phyloP scores from a whole-genome alignment of 768 basidiomycete species.

The Leccinellum albellum region DNA sequence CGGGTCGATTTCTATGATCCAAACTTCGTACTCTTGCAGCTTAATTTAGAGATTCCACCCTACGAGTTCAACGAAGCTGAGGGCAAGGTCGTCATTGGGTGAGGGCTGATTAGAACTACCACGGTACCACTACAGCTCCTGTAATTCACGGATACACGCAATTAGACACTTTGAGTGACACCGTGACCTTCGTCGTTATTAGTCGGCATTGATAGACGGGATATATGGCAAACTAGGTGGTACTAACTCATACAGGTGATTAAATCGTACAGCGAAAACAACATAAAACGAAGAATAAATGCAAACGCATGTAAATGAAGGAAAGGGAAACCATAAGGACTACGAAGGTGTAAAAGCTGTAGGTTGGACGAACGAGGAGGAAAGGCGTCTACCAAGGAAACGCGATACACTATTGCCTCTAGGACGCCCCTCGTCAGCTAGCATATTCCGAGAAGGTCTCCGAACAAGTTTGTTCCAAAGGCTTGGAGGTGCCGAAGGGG shows the following conservation, averaged over 20 bases:
- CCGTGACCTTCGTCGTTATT: background rate
- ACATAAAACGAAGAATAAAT: background rate
- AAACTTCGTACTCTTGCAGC: conserved; percentile 38
- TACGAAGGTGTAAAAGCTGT: conserved; percentile 3
- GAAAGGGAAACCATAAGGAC: background rate
- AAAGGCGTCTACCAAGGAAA: conserved; percentile 15
- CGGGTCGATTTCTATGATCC: background rate
- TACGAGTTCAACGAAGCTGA: conserved; percentile 88
- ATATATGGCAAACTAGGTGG: background rate
- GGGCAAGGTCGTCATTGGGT: conserved; percentile 85
- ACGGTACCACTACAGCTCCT: conserved; percentile 12
- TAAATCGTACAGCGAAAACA: background rate
- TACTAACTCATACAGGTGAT: too few species aligned
- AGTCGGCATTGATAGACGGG: background rate
- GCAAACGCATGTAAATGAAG: background rate
- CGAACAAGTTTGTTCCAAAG: conserved; percentile 26
- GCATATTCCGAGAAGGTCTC: conserved; percentile 13
- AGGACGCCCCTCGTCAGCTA: conserved; percentile 9
- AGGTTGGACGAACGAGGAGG: conserved; percentile 6
- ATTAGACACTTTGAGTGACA: conserved; percentile 23
- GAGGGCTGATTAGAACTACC: conserved; percentile 13
- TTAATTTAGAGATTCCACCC: conserved; percentile 91
- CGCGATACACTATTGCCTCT: conserved; percentile 20
- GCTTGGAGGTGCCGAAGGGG: conserved; percentile 9
- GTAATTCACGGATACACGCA: conserved; percentile 20